Base-by-base conservation (phyloP, 352 stramenopile species). In the Phytopythium boreale region DNA sequence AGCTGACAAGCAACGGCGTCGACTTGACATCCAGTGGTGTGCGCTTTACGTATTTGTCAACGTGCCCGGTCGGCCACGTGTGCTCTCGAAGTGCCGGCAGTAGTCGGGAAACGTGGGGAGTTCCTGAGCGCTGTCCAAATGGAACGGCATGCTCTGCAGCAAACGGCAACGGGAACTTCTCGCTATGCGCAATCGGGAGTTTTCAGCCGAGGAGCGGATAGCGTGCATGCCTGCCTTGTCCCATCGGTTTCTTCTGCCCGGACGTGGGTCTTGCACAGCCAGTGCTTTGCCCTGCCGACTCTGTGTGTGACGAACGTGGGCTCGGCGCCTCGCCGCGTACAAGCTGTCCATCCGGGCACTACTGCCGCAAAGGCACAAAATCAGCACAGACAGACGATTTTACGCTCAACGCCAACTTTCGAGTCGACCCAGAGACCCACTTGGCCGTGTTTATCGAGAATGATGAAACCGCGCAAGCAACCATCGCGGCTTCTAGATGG, bases 221-320 rank as follows among this genome's bases (percentile, higher is more conserved):
- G 68, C 49, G 34, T 0, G 62, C 64, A 20, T 99, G 97, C 63
- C 68, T 99, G 15, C 64, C 58, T 4, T 99, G 97, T 59, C 96
- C 97, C 1, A 75, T 99, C 27, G 97, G 97, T 0, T 99, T 90
- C 68, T 95, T 93, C 43, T 99, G 97, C 56, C 95, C 97, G 0
- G 82, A 97, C 61, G 84, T 88, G 67, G 96, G 97, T 11, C 82
- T 98, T 61, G 55, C 76, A 19, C 90, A 92, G 60, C 96, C 97
- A 1, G 26, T 98, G 2, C 41, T 98, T 24, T 99, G 97, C 63
- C 90, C 87, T 14, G 76, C 90, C 26, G 97, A 97, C 0, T 92
- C 87, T 69, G 95, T 99, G 34, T 99, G 97, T 67, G 87, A 98
- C 64, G 76, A 78, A 14, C 78, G 98, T 34, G 93, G 91, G 1